Conservation (phyloP, 2,329 filamentous ascomycete species). For the Penicillium sp. region DNA sequence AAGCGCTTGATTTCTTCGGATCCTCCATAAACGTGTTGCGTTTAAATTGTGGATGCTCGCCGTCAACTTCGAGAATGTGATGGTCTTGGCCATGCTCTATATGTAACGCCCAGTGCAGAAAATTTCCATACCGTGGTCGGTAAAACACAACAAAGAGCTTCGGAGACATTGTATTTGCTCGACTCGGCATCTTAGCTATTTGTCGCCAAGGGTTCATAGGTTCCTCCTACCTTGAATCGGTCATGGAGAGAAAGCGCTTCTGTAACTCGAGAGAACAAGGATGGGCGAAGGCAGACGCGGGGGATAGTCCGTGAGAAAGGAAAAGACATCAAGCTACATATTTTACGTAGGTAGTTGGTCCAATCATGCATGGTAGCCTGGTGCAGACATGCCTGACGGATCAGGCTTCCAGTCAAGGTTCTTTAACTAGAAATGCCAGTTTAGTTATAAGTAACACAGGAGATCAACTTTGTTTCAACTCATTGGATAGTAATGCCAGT, state of each 20-base stretch:
- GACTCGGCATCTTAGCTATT: background rate
- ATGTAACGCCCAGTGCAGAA: background rate
- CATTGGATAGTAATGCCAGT: background rate
- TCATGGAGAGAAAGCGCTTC: background rate
- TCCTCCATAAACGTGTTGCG: background rate
- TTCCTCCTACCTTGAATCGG: background rate
- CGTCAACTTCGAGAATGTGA: background rate
- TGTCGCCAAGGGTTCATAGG: background rate
- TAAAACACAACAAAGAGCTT: constrained; percentile 1
- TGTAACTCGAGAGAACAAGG: background rate
- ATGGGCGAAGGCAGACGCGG: background rate
- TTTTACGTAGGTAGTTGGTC: background rate
- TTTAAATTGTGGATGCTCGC: background rate
- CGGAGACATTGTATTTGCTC: background rate
- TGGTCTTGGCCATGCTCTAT: background rate
- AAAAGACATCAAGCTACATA: background rate
- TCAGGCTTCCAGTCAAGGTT: background rate
- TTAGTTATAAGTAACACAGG: background rate
- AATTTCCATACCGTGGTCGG: background rate
- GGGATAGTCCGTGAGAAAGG: too few species aligned
- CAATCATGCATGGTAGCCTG: background rate
- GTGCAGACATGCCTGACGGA: background rate
- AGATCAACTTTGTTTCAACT: background rate
- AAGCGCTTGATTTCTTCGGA: background rate
- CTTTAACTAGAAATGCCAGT: background rate